Evolutionary conservation across 2,329 filamentous ascomycete genomes (phyloP), one percentile per base, ranked within the genome.

Genomic region (Aspergillus versicolor): DNA sequence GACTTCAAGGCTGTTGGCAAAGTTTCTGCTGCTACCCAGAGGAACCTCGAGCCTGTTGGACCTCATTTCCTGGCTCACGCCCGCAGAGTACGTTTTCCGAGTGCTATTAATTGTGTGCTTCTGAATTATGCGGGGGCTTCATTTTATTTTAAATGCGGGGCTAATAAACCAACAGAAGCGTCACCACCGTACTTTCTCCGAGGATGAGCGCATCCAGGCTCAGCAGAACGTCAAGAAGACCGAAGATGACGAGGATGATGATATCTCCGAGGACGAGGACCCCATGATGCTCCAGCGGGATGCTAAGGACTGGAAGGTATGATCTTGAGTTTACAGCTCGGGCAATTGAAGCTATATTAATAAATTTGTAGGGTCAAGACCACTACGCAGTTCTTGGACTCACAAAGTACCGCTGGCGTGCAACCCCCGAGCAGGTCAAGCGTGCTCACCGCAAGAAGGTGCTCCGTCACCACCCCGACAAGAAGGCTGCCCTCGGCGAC

Each of bases 361-460:
- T 54, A 17, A 40, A 4, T 15, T 27, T 49, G 19, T 63, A 95
- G 90, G 83, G 82, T 65, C 94, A 99, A 87, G 94, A 99, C 73
- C 94, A 99, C 81, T 99, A 99, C 79, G 92, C 94, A 69, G 90
- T 99, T 54, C 88, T 99, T 58, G 94, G 94, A 63, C 81, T 99
- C 63, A 89, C 89, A 73, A 95, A 92, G 79, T 93, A 95, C 82
- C 89, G 94, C 70, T 94, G 84, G 81, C 90, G 86, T 78, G 95
- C 94, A 54, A 96, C 91, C 58, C 92, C 96, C 77, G 93, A 97
- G 66, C 93, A 97, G 82, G 97, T 99, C 83, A 97, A 97, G 84
- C 90, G 91, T 69, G 94, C 95, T 66, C 93, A 99, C 82, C 91
- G 94, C 81, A 97, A 96, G 87, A 99, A 99, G 89, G 94, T 99